Conservation (phyloP, 768 basidiomycete genomes). For the Sarcodon sp. region DNA sequence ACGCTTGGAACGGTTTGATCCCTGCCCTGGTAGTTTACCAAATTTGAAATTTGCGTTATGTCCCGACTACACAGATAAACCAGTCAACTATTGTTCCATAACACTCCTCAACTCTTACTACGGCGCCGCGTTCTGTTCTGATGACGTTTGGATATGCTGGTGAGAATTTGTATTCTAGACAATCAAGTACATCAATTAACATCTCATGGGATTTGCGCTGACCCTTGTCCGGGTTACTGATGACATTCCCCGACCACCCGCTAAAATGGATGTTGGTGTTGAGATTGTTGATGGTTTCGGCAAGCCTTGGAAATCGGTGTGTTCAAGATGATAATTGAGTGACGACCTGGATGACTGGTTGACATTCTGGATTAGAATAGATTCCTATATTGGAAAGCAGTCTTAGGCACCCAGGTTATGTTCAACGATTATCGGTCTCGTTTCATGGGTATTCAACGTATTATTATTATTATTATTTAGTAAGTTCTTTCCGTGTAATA, state of each 20-base stretch:
- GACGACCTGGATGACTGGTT: not conserved
- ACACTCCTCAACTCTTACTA: constrained; percentile 30
- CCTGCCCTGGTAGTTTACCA: not conserved
- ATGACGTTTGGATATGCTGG: constrained; percentile 43
- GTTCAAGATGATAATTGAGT: constrained; percentile 7
- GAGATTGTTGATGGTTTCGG: too few relatives aligned
- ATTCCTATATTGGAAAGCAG: constrained; percentile 49
- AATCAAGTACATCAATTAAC: not conserved
- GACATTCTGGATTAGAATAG: constrained; percentile 24
- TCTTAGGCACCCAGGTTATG: constrained; percentile 40
- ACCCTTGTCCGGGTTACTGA: constrained; percentile 22
- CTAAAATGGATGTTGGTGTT: too few relatives aligned
- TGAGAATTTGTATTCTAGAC: constrained; percentile 4
- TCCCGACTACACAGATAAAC: not conserved
- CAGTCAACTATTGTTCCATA: too few relatives aligned
- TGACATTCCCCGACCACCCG: too few relatives aligned
- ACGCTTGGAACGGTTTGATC: constrained; percentile 23
- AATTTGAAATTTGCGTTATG: not conserved
- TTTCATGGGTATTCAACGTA: constrained; percentile 17
- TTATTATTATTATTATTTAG: constrained; percentile 18
- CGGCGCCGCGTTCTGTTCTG: constrained; percentile 48
- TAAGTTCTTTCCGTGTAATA: constrained; percentile 8
- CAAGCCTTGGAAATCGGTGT: too few relatives aligned
- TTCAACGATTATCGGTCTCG: constrained; percentile 40
- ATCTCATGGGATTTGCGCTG: constrained; percentile 21